Base-by-base conservation (phyloP, 345 rosid genomes). In the Eucalyptus curtisii region DNA sequence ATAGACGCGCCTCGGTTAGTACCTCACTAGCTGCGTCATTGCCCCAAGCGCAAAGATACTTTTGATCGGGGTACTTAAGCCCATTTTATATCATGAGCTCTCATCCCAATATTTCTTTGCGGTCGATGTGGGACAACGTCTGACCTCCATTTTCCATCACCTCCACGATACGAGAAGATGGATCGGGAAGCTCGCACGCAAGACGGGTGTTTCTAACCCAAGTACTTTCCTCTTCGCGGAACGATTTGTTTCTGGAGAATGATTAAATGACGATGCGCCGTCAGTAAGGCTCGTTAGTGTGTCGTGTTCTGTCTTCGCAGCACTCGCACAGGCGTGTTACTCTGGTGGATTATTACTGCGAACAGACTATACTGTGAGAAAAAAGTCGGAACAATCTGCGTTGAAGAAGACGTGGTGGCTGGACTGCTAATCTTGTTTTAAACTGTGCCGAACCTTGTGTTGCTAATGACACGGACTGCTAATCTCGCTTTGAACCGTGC, bases 11-110 rank as follows among this genome's bases (percentile, higher is more conserved):
- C 93, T 93, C 91, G 90, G 92, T 91, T 92, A 87, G 89, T 33
- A 90, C 91, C 91, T 89, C 93, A 90, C 81, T 49, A 90, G 92
- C 94, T 91, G 91, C 94, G 91, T 90, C 94, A 91, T 93, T 90
- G 90, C 90, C 93, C 91, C 90, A 81, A 87, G 91, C 88, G 90
- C 90, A 90, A 89, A 89, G 88, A 81, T 86, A 1, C 2, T 1
- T 15, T 0, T 3, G n/a, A n/a, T n/a, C n/a, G n/a, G n/a, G n/a
- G n/a, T 4, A 15, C 11, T 45, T 4, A 10, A 8, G 59, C 47
- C 53, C 42, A 1, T 30, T 87, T 87, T 47, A 87, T 64, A 87
- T 13, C 2, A 40, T 13, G 14, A 37, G 15, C 47, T 40, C 82
- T 10, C 47, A 10, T 76, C 9, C 30, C 14, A 6, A 12, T 40